Conservation (phyloP, 208 protist genomes). For the Wallacemonas sp. region DNA sequence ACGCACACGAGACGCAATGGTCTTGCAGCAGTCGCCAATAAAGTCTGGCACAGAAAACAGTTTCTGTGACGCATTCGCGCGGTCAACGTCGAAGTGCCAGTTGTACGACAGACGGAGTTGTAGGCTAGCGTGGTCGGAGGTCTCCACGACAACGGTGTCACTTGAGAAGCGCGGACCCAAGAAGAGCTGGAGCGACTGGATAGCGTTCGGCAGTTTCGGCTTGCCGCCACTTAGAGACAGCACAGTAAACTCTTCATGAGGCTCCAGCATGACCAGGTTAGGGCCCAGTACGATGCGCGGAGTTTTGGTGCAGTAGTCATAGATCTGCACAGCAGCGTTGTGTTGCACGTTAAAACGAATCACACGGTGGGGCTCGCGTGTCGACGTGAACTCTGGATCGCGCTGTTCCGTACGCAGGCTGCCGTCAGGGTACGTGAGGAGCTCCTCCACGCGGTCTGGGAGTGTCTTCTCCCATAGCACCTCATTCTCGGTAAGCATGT, state of each 20-base stretch:
- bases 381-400: conserved; percentile 24
- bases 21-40: conserved; percentile 97
- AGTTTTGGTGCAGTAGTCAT: conserved; percentile 90
- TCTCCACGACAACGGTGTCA: conserved; percentile 95
- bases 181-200: conserved; percentile 92
- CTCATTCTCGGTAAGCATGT: conserved; percentile 94
- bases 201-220: conserved; percentile 91
- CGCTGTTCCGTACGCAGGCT: conserved; percentile 29
- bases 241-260: conserved; percentile 96
- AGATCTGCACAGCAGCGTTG: conserved; percentile 96
- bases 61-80: conserved; percentile 35
- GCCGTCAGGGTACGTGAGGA: conserved; percentile 70
- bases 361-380: conserved; percentile 69
- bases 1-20: conserved; percentile 95
- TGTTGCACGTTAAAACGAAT: conserved; percentile 95
- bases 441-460: conserved; percentile 85
- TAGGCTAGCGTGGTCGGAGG: conserved; percentile 95
- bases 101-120: conserved; percentile 95
- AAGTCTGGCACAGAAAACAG: conserved; percentile 96
- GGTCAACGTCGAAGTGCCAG: conserved; percentile 93
- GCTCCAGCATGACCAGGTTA: conserved; percentile 92
- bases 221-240: conserved; percentile 92
- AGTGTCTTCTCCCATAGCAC: conserved; percentile 95
- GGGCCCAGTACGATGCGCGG: conserved; percentile 93
- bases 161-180: conserved; percentile 95